Evolutionary conservation across 2,329 filamentous ascomycete species (phyloP), one percentile per base, ranked within the genome.

Genomic region (Colletotrichum sp.): DNA sequence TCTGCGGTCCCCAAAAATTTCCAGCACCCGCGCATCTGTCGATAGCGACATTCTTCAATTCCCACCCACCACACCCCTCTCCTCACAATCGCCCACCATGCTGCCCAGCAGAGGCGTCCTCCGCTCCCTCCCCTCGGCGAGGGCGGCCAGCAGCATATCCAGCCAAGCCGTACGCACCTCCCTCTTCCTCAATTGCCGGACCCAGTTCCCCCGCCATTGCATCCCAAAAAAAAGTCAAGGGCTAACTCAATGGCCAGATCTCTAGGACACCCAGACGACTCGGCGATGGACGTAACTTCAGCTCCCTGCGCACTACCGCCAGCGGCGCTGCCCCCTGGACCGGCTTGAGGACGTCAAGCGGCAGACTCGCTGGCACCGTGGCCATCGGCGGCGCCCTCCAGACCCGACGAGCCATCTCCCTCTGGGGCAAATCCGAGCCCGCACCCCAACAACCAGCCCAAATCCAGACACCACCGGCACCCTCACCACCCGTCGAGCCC

Each of bases 31-130:
- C 52, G 65, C 69, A 63, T 55, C 27, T 30, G 25, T 61, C 27
- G 39, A 67, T 11, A 65, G 75, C 25, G 73, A 28, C 59, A n/a
- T 27, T 32, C 64, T 65, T 65, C 64, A 73, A 52, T 32, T 59
- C 77, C 74, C 74, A 73, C 77, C 74, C 74, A 73, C 74, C 80
- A 76, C 68, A 71, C 68, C 72, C n/a, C 70, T 68, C 52, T 13
- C 60, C 73, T 60, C 77, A 59, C 71, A 69, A 63, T 48, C 63
- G 36, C 76, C 80, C 82, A 83, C 79, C 74, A 88, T 88, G 86
- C 83, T 88, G 80, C 85, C 86, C 73, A 87, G 86, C 77, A 85
- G 86, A 85, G 86, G 85, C 80, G 82, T 86, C 79, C 82, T 83
- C 79, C 84, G 84, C 78, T 84, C 85, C 69, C 77, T 86, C 72